These are phyloP conservation scores for Escallonia rubra DNA, from an alignment of 129 eudicot genomes.

Conservation along the genomic window DNA sequence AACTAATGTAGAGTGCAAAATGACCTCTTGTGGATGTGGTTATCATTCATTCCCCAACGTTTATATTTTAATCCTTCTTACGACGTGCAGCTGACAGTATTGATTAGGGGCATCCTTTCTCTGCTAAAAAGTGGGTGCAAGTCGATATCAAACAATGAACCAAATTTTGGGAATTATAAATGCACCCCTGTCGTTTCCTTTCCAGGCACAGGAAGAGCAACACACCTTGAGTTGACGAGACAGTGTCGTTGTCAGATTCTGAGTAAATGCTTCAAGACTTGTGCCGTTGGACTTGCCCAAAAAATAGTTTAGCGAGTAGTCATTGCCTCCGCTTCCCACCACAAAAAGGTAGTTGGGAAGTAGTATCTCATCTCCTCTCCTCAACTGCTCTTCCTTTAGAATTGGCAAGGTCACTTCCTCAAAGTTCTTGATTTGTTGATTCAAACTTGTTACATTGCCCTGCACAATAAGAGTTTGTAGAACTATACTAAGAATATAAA, in stretches of 20 bases:
- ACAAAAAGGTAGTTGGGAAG: slow-evolving; percentile 38
- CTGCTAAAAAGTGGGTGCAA: too few species aligned
- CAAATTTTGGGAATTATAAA: too few species aligned
- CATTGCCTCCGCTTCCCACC: slow-evolving; percentile 58
- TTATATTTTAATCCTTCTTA: too few species aligned
- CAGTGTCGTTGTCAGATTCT: slow-evolving; percentile 24
- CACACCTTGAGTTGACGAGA: slow-evolving; percentile 48
- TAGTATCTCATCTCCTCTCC: neutral
- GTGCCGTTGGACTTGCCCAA: slow-evolving; percentile 10
- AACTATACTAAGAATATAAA: neutral
- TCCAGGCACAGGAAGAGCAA: neutral
- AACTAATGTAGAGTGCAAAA: too few species aligned
- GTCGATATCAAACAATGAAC: too few species aligned
- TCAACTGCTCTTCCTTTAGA: slow-evolving; percentile 15
- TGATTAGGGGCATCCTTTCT: too few species aligned
- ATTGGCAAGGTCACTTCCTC: slow-evolving; percentile 51
- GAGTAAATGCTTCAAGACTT: slow-evolving; percentile 34
- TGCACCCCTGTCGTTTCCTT: too few species aligned
- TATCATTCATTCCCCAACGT: too few species aligned
- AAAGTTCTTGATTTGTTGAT: slow-evolving; percentile 43
- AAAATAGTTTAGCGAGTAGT: slow-evolving; percentile 44
- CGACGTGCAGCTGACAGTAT: too few species aligned
- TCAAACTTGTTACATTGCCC: slow-evolving; percentile 42
- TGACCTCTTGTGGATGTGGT: too few species aligned
- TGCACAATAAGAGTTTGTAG: slow-evolving; percentile 1